Evolutionary conservation across 164 flowering plant genomes (phyloP), one percentile per base, ranked within the genome.

Genomic region (Paratinospora sagittata): DNA sequence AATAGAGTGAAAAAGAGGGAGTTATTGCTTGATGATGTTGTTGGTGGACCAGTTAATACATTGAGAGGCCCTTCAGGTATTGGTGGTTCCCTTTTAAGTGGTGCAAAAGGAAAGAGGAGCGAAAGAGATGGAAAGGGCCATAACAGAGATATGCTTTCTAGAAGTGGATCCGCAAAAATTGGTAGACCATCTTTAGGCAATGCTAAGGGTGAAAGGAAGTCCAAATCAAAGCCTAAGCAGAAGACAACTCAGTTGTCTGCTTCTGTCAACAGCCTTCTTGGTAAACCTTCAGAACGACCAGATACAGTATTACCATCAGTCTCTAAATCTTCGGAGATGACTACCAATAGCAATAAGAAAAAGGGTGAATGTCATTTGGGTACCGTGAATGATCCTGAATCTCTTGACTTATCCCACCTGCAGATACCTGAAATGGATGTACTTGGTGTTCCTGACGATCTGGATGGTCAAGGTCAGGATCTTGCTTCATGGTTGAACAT

Each of bases 31-130:
- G 91, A 89, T 81, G 96, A 90, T 81, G 92, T 85, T 72, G 85
- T 82, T 76, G 90, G 88, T 76, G 82, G 85, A 72, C 63, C 77
- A 26, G 36, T 70, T 74, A 76, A 80, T 70, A 71, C 77, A 73
- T 36, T 64, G 23, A 75, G 72, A 76, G 70, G 70, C 67, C 76
- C 81, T 16, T 79, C 89, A 66, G 85, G 84, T 67, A 78, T 85
- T 63, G 88, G 87, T 67, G 78, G 79, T 74, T 73, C 90, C 26
- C 85, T 91, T 70, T 64, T 82, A 70, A 82, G 90, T 80, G 88
- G 89, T 79, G 80, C 90, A 8, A 93, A 93, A 78, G 97, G 98
- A 75, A 93, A 93, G 85, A 85, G 97, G 82, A 79, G 93, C 79
- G 97, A 87, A 76, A 87, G 97, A 80, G 98, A 93, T 71, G 93